Evolutionary conservation across 129 eudicot genomes (phyloP), one percentile per base, ranked within the genome.

Genomic region (Flaveria brownii): DNA sequence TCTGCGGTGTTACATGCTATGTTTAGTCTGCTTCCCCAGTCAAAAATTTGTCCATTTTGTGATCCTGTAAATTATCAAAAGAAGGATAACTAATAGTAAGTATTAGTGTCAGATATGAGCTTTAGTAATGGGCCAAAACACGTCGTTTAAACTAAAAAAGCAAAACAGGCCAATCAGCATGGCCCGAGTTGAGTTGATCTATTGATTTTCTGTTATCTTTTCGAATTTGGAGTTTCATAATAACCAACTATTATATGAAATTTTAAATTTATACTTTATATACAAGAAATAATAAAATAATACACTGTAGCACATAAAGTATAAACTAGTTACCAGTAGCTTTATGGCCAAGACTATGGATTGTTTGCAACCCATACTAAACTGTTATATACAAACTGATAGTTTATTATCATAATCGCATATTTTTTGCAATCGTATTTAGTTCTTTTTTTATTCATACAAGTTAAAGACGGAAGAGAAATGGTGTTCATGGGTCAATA

Each of bases 11-110:
- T 77, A n/a, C 84, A 78, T 28, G 97, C 91, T 6, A 85, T 43
- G 62, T 56, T 81, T 54, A 91, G 78, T 64, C 97, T 81, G 78
- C 90, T 88, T 81, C 84, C 90, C 94, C 94, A 91, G 65, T 83
- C 83, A 50, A 91, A 86, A 17, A 18, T 26, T 72, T 83, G 83
- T 1, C 87, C 88, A 8, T 86, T 83, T 83, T 83, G 81, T 23
- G 94, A 74, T 72, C 84, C 97, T 91, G 90, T 22, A 73, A 82
- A 74, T 72, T 22, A 63, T 50, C 25, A 9, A 26, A 42, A 66
- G 47, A 68, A 46, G 9, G 16, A 6, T 18, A 26, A 71, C 43
- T 14, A 67, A 47, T 45, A 28, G 33, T n/a, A 20, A 62, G 46
- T 72, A 52, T 23, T 30, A 11, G 12, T 11, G 2, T 22, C 52